phyloP scores from a whole-genome alignment of 345 rosid species.

The Hibiscus syriacus region DNA sequence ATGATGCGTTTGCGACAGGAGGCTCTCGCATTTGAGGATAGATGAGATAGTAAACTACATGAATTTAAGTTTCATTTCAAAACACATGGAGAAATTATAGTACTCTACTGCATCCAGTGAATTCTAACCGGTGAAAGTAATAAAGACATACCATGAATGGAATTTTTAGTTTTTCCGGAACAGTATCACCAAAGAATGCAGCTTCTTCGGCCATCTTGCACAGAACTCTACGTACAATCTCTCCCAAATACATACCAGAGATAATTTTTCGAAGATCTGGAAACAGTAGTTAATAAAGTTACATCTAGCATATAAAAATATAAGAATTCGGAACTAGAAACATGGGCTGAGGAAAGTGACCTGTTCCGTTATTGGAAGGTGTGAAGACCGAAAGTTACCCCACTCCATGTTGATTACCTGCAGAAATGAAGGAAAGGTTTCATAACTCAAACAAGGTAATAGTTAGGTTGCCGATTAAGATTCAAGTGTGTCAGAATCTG shows the following conservation, averaged over 20 bases:
- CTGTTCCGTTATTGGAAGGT: slow-evolving; percentile 93
- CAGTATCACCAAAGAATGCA: slow-evolving; percentile 51
- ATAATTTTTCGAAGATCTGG: slow-evolving; percentile 66
- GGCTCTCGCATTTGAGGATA: neutral
- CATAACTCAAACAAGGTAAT: neutral
- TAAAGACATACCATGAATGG: slow-evolving; percentile 49
- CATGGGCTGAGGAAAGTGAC: slow-evolving; percentile 17
- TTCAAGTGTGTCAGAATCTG: neutral
- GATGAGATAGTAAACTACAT: neutral
- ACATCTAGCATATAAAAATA: neutral
- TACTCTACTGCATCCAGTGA: neutral
- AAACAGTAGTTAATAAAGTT: slow-evolving; percentile 17
- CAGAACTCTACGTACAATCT: no score
- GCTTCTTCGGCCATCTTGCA: slow-evolving; percentile 67
- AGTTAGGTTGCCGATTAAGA: neutral
- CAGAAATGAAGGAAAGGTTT: neutral
- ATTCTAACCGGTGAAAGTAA: neutral
- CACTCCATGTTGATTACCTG: no score
- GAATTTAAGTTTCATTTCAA: neutral
- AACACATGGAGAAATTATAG: neutral
- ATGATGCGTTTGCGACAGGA: neutral
- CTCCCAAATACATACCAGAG: slow-evolving; percentile 87
- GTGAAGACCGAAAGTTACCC: no score
- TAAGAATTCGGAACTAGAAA: neutral
- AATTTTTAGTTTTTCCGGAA: slow-evolving; percentile 51